Percentiles rank a stretch among this genome's conserved stretches.
phyloP scores from a whole-genome alignment of 176 grass and related monocot species.

The Dactylis glomerata region DNA sequence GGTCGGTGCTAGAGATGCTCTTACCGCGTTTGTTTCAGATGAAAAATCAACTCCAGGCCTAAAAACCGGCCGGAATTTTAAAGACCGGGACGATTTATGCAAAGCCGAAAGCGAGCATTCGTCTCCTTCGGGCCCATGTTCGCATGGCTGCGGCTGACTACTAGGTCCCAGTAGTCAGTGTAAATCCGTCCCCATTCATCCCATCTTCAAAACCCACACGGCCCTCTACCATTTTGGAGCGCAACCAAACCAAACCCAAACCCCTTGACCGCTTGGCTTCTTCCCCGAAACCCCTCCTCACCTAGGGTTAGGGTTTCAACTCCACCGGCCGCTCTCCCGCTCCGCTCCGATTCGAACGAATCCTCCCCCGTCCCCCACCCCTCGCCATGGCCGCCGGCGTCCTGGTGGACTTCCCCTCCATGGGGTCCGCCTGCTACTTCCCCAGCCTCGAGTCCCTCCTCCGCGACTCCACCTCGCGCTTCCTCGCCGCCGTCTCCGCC shows the following conservation, averaged over 20 bases:
- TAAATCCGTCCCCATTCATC: neutral
- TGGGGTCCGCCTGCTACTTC: slow-evolving; percentile 45
- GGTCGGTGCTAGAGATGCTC: too few relatives aligned
- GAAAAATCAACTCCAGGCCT: too few relatives aligned
- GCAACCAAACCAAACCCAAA: slow-evolving; percentile 27
- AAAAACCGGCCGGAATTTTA: too few relatives aligned
- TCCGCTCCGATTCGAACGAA: slow-evolving; percentile 40
- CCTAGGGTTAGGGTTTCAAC: slow-evolving; percentile 57
- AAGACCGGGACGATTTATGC: too few relatives aligned
- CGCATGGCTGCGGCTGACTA: neutral
- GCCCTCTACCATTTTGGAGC: slow-evolving; percentile 33
- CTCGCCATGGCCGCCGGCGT: slow-evolving; percentile 59
- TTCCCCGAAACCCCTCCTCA: slow-evolving; percentile 30
- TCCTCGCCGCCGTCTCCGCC: slow-evolving; percentile 64
- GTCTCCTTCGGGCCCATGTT: neutral
- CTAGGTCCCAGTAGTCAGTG: neutral
- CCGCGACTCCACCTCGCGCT: slow-evolving; percentile 75
- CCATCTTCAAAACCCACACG: slow-evolving; percentile 38
- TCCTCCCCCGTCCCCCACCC: neutral
- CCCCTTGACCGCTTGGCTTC: slow-evolving; percentile 13
- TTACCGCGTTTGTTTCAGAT: too few relatives aligned
- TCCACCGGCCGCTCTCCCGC: slow-evolving; percentile 17
- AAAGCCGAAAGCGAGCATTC: neutral
- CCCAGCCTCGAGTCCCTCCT: slow-evolving; percentile 70
- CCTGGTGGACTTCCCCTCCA: slow-evolving; percentile 55